Conservation (phyloP, 2,329 filamentous ascomycete species). For the Didymella pinodella region DNA sequence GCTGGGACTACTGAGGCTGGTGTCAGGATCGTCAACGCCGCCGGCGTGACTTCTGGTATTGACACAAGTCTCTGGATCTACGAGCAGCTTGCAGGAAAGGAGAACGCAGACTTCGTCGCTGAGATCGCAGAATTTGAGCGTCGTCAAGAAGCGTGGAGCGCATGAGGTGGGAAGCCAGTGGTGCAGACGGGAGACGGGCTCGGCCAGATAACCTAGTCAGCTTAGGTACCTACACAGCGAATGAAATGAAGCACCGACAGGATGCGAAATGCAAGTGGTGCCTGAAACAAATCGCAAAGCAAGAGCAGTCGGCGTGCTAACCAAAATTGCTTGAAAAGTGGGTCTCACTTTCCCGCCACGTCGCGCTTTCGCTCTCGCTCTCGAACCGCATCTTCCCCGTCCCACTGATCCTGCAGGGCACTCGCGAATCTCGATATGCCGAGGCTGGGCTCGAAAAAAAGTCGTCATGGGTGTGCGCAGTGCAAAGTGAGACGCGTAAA, state of each 20-base stretch:
- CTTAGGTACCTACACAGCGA: not conserved
- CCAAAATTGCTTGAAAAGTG: conserved; percentile 2
- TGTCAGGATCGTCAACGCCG: conserved; percentile 46
- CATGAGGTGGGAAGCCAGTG: conserved; percentile 18
- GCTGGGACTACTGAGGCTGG: conserved; percentile 40
- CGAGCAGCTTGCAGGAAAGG: conserved; percentile 37
- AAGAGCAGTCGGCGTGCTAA: not conserved
- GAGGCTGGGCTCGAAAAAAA: conserved; percentile 37
- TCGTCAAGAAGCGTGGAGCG: conserved; percentile 34
- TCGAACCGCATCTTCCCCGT: conserved; percentile 14
- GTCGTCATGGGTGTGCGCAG: conserved; percentile 36
- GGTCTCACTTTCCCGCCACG: conserved; percentile 4
- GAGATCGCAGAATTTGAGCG: conserved; percentile 46
- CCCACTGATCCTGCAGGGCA: conserved; percentile 2
- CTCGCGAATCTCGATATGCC: conserved; percentile 24
- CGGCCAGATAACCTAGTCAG: not conserved
- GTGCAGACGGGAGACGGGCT: not conserved
- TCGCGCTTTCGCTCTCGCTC: conserved; percentile 34
- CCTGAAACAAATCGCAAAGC: not conserved
- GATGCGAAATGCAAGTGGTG: not conserved
- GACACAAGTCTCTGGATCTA: conserved; percentile 44
- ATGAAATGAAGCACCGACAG: not conserved
- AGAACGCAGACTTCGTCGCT: conserved; percentile 33
- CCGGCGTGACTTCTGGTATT: conserved; percentile 45
- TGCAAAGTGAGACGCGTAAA: conserved; percentile 43